These are phyloP conservation scores for Selenicereus undatus DNA, from an alignment of 148 eudicot species.

Conservation along the genomic window DNA sequence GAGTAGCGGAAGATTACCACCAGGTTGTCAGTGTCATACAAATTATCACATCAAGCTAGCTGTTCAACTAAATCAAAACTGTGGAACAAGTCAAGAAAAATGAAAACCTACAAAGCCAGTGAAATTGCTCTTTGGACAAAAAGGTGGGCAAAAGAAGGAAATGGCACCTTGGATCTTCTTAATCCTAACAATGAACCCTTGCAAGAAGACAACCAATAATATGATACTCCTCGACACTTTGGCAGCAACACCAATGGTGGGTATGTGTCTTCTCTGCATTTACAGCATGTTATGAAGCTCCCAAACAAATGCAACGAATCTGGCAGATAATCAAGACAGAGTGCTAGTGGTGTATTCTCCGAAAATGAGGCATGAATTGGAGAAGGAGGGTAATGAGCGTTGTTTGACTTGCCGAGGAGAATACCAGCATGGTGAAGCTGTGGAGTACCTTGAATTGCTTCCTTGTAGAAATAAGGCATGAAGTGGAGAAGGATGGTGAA, in stretches of 20 bases:
- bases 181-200: neutral
- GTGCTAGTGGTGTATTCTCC: neutral
- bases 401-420: neutral
- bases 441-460: neutral
- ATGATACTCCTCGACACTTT: no score
- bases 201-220: neutral
- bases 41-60: neutral
- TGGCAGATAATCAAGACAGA: neutral
- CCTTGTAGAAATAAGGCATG: no score
- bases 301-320: neutral
- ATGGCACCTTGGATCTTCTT: neutral
- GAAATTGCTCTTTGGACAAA: neutral
- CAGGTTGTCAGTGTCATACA: neutral
- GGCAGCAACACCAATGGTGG: no score
- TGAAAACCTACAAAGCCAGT: neutral
- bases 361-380: neutral
- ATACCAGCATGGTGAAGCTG: neutral
- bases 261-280: no score
- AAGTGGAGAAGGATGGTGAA: no score
- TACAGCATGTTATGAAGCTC: no score
- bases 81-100: constrained; percentile 10
- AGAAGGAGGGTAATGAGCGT: neutral
- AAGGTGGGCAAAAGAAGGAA: neutral
- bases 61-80: neutral
- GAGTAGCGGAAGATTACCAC: no score